Evolutionary conservation across 2,329 filamentous ascomycete species (phyloP), one percentile per base, ranked within the genome.

Genomic region (Epichloe gansuensis): DNA sequence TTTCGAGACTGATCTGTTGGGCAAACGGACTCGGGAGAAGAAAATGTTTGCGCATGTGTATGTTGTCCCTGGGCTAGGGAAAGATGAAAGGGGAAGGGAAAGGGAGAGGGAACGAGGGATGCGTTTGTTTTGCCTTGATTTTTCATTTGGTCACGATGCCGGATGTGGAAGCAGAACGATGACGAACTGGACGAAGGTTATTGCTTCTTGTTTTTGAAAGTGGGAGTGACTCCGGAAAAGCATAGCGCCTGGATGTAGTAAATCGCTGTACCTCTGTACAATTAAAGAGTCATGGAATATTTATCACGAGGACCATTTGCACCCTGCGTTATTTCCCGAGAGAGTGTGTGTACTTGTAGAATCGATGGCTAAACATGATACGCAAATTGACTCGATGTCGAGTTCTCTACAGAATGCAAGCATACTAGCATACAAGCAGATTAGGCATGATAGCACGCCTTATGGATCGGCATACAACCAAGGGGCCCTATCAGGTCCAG

Each of bases 251-350:
- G 44, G 39, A 46, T 41, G 48, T 38, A 51, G 52, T 42, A 5
- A 51, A 54, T 54, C 12, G 48, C 48, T 54, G 52, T 53, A 50
- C 38, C 38, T 52, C 37, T 52, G 50, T 35, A 42, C 34, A 51
- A 46, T 6, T 17, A 51, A 41, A 21, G 42, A 31, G 35, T 12
- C 25, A 39, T 12, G 8, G 15, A 37, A 17, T 45, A 12, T 45
- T 15, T 13, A 31, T 28, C 21, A 28, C 12, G 21, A 28, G 42
- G 28, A 45, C 31, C 1, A 8, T 9, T 4, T 4, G 9, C 11
- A 31, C 3, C 31, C 9, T 11, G 31, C 31, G 31, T 31, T 3
- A 31, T 31, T 31, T 11, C 31, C 31, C 31, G 31, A 31, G 31
- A 31, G 31, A 11, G 31, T 4, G 31, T 31, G 9, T 31, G 31